Percentiles rank a stretch among this genome's conserved stretches.
Evolutionary conservation across 352 stramenopile genomes (phyloP).

Genomic region (Pythium graminicola): DNA sequence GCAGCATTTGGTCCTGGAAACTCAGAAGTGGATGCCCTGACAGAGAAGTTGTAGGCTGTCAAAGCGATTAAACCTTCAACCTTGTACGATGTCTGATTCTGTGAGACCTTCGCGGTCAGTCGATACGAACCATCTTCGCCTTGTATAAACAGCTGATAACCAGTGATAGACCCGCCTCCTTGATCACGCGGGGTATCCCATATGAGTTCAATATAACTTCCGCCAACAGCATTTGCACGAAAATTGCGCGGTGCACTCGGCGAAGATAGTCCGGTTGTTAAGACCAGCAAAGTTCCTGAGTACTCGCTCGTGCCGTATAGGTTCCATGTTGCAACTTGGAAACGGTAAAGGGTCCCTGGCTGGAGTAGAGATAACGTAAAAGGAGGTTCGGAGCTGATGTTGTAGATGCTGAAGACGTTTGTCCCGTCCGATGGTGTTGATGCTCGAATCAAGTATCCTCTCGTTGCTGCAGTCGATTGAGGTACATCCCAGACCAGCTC

Average conservation of each 20-base stretch:
- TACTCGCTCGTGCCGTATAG: constrained; percentile 35
- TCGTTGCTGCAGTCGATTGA: neutral
- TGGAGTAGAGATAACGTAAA: constrained; percentile 41
- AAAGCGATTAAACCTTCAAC: constrained; percentile 28
- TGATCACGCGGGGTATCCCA: constrained; percentile 35
- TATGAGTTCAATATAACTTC: constrained; percentile 23
- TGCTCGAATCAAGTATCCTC: constrained; percentile 39
- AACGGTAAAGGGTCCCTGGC: constrained; percentile 25
- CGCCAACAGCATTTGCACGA: neutral
- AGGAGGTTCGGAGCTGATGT: constrained; percentile 12
- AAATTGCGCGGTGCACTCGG: constrained; percentile 27
- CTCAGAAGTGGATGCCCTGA: constrained; percentile 21
- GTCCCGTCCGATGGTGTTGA: constrained; percentile 5
- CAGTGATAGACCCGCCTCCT: constrained; percentile 30
- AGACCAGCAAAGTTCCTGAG: constrained; percentile 14
- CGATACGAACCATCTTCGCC: neutral
- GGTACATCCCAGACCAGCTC: constrained; percentile 21
- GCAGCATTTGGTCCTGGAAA: constrained; percentile 15
- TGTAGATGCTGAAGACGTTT: constrained; percentile 36
- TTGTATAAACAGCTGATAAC: constrained; percentile 20
- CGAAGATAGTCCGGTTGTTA: constrained; percentile 29
- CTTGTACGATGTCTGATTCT: constrained; percentile 1
- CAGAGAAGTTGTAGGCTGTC: constrained; percentile 30
- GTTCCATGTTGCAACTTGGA: constrained; percentile 49
- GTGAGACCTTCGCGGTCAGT: neutral